Evolutionary conservation across 2,329 filamentous ascomycete species (phyloP), one percentile per base, ranked within the genome.

Genomic region (Raffaelea deltoideospora): DNA sequence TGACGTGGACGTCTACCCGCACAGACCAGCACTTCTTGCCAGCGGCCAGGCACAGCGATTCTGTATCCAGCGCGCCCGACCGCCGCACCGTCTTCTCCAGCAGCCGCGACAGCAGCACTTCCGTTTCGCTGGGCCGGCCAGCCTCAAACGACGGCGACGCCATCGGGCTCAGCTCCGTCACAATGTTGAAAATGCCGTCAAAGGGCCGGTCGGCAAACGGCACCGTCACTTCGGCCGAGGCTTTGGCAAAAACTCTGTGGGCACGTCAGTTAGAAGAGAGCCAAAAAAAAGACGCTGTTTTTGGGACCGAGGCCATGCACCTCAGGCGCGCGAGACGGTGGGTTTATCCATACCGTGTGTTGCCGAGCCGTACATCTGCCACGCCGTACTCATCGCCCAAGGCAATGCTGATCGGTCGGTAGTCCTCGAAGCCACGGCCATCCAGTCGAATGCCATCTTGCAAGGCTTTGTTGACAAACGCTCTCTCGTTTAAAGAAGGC

Each of bases 81-180:
- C 90, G 79, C 30, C 90, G 86, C 42, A 96, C 76, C 9, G 90
- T 88, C 61, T 94, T 94, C 57, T 98, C 90, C 17, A 98, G 76
- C 30, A 90, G 72, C 24, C 88, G 78, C 10, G 87, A 86, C 21
- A 96, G 74, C 30, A 94, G 71, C 3, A 87, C 69, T 60, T 96
- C 90, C 38, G 79, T 72, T 49, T 92, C 82, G 43, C 79, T 87
- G 33, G 81, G 80, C 37, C 85, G 73, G 56, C 82, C 84, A 47
- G 81, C 73, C 57, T 95, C 87, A 59, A 93, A 93, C 24, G 82
- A 78, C 13, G 90, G 86, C 33, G 85, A 86, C 21, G 83, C 80
- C 78, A 96, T 92, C 34, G 88, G 85, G 43, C 81, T 85, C 49
- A 98, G 74, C 56, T 96, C 90, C 38, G 87, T 82, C 37, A 78